Base-by-base conservation (phyloP, 2,329 filamentous ascomycete genomes). In the Fusarium cyanostomum region DNA sequence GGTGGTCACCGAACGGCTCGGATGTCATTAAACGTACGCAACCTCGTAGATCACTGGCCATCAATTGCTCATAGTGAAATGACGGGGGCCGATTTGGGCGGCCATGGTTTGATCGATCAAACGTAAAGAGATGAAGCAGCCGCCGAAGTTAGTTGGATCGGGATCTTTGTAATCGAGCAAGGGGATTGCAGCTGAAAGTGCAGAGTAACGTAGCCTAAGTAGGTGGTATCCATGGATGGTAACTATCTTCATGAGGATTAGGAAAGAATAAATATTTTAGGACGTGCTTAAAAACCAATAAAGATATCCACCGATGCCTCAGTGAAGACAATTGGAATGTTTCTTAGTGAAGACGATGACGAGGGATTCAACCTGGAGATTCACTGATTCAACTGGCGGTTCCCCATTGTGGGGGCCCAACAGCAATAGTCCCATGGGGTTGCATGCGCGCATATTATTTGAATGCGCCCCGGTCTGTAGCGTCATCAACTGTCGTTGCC, bases 91-190 rank as follows among this genome's bases (percentile, higher is more conserved):
- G 52, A 11, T 30, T 49, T 49, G 35, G 38, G 50, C 51, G 51
- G 51, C 58, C 61, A 43, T 49, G 49, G 58, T 56, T 59, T 66
- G 62, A 65, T 65, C 33, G 34, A 50, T 66, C 58, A 66, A 64
- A 45, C 54, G 27, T 39, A 10, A 9, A 27, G n/a, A 35, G 42
- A 44, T 26, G 31, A 46, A 26, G 30, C 30, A 46, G 30, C 28
- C 42, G 42, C 42, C 42, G 28, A 24, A 16, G 11, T 27, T 9
- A 34, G 33, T 16, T 26, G 38, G n/a, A 38, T 31, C 13, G 9
- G 16, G 18, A 31, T 50, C 26, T 39, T 13, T 15, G 21, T 15
- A 35, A 16, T 37, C 16, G 5, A 13, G 12, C 34, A 44, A 26
- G 13, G 31, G 21, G 21, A 21, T 21, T 21, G 21, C 21, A 6